These are phyloP conservation scores for Chytridium lagenaria DNA, from an alignment of 371 early-diverging fungal species.

Conservation along the genomic window DNA sequence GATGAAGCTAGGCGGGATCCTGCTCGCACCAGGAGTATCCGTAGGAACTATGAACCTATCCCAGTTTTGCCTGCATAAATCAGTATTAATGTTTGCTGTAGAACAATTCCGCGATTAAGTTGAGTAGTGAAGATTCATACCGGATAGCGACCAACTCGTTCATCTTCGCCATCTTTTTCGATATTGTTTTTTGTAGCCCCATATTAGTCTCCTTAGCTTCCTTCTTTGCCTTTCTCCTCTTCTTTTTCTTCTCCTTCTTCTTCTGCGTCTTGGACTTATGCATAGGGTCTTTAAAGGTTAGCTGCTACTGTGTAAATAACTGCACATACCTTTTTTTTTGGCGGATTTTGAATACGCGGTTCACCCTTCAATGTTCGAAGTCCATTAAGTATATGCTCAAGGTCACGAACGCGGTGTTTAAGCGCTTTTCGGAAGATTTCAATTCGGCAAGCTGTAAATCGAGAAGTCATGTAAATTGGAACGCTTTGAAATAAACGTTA, in stretches of 20 bases:
- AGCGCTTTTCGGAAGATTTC: background rate
- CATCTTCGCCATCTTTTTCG: too few species aligned
- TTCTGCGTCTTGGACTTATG: too few species aligned
- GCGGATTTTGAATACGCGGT: background rate
- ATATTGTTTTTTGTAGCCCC: background rate
- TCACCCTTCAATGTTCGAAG: background rate
- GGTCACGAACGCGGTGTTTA: background rate
- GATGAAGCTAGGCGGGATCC: too few species aligned
- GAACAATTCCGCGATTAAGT: too few species aligned
- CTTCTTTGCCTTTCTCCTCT: background rate
- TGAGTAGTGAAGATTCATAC: too few species aligned
- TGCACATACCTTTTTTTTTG: background rate
- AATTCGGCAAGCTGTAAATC: background rate
- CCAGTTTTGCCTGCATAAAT: background rate
- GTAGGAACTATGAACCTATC: background rate
- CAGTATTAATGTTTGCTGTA: too few species aligned
- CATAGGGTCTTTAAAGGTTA: too few species aligned
- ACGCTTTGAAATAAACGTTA: too few species aligned
- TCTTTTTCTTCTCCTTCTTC: too few species aligned
- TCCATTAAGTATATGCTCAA: background rate
- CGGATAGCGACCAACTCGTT: background rate
- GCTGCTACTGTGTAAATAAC: too few species aligned
- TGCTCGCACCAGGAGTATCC: background rate
- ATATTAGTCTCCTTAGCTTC: background rate
- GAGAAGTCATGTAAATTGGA: too few species aligned